phyloP scores from a whole-genome alignment of 495 filamentous ascomycete genomes.

The Neurospora sublineolata region DNA sequence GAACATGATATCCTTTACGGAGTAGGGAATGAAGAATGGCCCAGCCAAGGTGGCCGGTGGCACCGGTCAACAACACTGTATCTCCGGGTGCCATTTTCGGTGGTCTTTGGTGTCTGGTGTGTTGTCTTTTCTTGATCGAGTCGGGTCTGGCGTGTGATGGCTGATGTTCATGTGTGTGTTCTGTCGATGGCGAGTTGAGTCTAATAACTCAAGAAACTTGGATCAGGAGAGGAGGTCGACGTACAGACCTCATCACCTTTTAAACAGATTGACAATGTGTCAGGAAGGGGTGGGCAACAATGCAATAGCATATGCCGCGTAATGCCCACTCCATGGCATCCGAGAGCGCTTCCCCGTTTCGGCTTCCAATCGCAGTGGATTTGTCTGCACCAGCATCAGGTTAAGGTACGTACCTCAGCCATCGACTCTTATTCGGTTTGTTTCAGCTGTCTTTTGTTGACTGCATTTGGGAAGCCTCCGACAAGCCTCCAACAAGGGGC shows the following conservation, averaged over 20 bases:
- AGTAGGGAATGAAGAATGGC: constrained; percentile 26
- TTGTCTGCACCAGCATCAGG: neutral
- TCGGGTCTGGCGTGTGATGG: neutral
- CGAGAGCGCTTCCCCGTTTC: neutral
- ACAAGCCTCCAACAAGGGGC: neutral
- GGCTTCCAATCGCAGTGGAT: neutral
- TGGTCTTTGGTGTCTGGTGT: neutral
- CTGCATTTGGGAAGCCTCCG: neutral
- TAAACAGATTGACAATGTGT: neutral
- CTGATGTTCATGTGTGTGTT: neutral
- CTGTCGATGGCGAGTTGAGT: neutral
- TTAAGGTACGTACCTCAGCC: neutral
- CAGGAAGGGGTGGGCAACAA: neutral
- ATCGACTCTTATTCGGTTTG: neutral
- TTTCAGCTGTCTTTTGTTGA: neutral
- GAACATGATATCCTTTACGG: constrained; percentile 30
- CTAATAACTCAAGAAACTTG: neutral
- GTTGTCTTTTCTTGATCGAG: neutral
- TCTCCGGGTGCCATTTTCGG: neutral
- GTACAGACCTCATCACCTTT: neutral
- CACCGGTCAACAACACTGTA: neutral
- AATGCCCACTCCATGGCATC: neutral
- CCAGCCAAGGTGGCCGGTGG: constrained; percentile 3
- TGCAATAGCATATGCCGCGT: neutral
- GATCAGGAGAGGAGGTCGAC: neutral